Base-by-base conservation (phyloP, 1,284 basidiomycete genomes). In the Ustilago shanxiensis region DNA sequence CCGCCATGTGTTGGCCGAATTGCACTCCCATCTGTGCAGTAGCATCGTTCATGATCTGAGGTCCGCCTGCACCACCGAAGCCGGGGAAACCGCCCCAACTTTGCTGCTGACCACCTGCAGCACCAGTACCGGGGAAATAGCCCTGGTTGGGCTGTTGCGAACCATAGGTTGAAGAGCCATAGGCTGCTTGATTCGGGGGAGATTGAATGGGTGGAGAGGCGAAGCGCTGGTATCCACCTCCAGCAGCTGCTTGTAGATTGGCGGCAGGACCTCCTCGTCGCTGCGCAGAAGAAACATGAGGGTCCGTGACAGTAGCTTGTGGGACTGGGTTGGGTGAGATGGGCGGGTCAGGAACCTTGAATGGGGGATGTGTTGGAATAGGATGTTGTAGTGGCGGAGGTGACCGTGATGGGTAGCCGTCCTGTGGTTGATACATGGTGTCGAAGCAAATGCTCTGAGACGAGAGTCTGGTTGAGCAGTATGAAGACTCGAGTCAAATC, bases 11-110 rank as follows among this genome's bases (percentile, higher is more conserved):
- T 79, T 92, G 91, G 6, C 96, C 95, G 51, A 99, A 91, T 87
- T 98, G 96, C 89, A 99, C 93, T 33, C 96, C 95, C 87, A 99
- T 93, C 87, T 97, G 93, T 0, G 96, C 93, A 2, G 97, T 98
- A 3, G 94, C 91, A 85, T 95, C 93, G 86, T 98, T 93, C 87
- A 98, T 90, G 52, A 86, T 77, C 37, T 60, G 69, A 31, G 66
- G 39, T 6, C 66, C 72, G 10, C 64, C 64, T 14, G 45, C 37
- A 33, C 60, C 72, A 11, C 61, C 63, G 29, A 75, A 63, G 5
- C 64, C 65, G 2, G 67, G 39, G 29, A 72, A 64, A 0, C 60
- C 69, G 1, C 66, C 66, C 69, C 74, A 72, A 1, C 35, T 50
- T 20, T 69, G 66, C 41, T 60, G 58, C 41, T 69, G 58, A 18